Evolutionary conservation across 352 stramenopile species (phyloP).

Genomic region (Discostella stelligera): DNA sequence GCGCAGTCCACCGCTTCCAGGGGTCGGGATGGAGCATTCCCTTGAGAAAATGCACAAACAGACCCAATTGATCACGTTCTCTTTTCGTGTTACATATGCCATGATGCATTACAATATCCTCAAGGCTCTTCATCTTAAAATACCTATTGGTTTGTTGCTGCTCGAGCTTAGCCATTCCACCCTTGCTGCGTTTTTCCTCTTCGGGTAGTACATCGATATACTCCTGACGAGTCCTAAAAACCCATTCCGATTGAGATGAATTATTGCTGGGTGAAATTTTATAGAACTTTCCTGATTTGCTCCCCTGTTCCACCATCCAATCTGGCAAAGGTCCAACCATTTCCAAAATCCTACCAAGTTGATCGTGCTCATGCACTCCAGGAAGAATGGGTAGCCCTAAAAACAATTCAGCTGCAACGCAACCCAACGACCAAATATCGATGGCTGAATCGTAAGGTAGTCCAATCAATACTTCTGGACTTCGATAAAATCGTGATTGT

Average conservation of each 20-base stretch:
- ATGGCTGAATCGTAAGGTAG: constrained; percentile 92
- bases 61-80: constrained; percentile 55
- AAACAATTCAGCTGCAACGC: constrained; percentile 95
- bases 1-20: constrained; percentile 74
- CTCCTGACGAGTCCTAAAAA: constrained; percentile 69
- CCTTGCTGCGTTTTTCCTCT: constrained; percentile 70
- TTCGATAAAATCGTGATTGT: constrained; percentile 96
- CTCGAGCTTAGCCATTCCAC: constrained; percentile 65
- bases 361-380: constrained; percentile 95
- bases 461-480: constrained; percentile 90
- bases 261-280: constrained; percentile 28
- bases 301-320: constrained; percentile 82
- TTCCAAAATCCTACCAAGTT: constrained; percentile 84
- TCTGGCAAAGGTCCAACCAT: constrained; percentile 85
- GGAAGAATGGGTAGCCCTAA: constrained; percentile 94
- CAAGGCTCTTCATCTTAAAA: constrained; percentile 71
- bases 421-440: constrained; percentile 96
- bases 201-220: constrained; percentile 70
- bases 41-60: constrained; percentile 81
- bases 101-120: constrained; percentile 76
- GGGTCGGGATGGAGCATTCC: constrained; percentile 76
- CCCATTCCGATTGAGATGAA: constrained; percentile 43
- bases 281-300: constrained; percentile 73
- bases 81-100: constrained; percentile 51
- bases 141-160: constrained; percentile 78